Conservation (phyloP, 345 rosid genomes). For the Sapria himalayana region DNA sequence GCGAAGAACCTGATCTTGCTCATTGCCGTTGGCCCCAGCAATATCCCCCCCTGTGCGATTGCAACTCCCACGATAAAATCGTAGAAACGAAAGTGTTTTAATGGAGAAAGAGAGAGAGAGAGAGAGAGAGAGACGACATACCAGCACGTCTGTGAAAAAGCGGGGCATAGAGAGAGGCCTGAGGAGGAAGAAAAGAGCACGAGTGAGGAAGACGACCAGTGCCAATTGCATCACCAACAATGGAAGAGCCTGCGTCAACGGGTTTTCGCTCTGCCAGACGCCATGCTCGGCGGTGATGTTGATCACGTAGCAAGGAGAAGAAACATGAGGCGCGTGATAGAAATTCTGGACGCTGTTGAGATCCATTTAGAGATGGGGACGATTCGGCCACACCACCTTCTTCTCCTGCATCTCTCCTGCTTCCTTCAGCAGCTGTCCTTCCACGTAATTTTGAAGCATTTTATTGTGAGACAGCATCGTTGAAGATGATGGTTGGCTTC, state of each 20-base stretch:
- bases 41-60: conserved; percentile 28
- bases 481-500: too few species aligned
- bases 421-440: too few species aligned
- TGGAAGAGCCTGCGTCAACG: conserved; percentile 11
- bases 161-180: conserved; percentile 14
- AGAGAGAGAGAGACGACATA: too few species aligned
- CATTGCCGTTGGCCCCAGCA: conserved; percentile 20
- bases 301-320: conserved; percentile 5
- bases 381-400: too few species aligned
- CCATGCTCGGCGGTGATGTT: conserved; percentile 5
- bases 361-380: too few species aligned
- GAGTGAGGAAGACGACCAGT: conserved; percentile 4
- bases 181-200: conserved; percentile 10
- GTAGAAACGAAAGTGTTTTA: too few species aligned
- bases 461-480: too few species aligned
- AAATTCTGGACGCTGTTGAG: conserved; percentile 6
- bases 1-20: background rate
- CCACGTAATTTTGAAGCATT: too few species aligned
- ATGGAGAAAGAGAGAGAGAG: too few species aligned
- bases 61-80: background rate
- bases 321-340: background rate
- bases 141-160: conserved; percentile 12
- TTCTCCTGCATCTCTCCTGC: too few species aligned
- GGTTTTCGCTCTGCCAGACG: conserved; percentile 14
- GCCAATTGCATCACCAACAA: conserved; percentile 9